Conservation (phyloP, 1,284 basidiomycete genomes). For the Marasmius fiardii region DNA sequence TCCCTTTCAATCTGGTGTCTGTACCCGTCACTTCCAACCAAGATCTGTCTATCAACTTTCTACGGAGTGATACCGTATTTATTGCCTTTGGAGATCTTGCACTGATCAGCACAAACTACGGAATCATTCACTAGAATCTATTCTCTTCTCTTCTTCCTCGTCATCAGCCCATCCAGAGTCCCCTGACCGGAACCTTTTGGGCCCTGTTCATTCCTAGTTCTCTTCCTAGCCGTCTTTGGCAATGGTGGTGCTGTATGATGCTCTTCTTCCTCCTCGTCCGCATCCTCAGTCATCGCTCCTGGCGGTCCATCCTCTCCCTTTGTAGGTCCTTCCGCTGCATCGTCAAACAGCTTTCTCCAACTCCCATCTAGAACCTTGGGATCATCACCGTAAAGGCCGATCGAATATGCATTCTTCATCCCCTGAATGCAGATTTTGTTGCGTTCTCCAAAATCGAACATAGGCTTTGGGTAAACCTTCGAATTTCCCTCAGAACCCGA, state of each 20-base stretch:
- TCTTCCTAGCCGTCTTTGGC: too few species aligned
- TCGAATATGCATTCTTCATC: constrained; percentile 15
- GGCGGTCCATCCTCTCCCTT: not conserved
- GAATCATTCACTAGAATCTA: too few species aligned
- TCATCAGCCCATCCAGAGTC: not conserved
- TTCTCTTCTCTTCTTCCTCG: not conserved
- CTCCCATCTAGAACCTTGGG: constrained; percentile 1
- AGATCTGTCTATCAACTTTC: too few species aligned
- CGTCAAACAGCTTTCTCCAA: not conserved
- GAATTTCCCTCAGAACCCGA: not conserved
- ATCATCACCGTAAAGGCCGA: not conserved
- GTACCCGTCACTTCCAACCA: too few species aligned
- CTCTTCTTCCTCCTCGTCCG: not conserved
- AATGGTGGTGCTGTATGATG: too few species aligned
- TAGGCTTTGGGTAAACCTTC: constrained; percentile 16
- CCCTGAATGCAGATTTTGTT: constrained; percentile 17
- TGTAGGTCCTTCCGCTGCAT: not conserved
- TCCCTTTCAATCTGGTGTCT: too few species aligned
- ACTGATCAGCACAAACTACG: too few species aligned
- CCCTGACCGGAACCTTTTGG: too few species aligned
- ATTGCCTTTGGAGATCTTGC: too few species aligned
- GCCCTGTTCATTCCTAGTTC: too few species aligned
- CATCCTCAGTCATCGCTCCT: not conserved
- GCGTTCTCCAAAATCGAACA: constrained; percentile 19
- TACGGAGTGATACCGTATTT: too few species aligned